Evolutionary conservation across 2,329 filamentous ascomycete species (phyloP), one percentile per base, ranked within the genome.

Genomic region (Emergomyces africanus): DNA sequence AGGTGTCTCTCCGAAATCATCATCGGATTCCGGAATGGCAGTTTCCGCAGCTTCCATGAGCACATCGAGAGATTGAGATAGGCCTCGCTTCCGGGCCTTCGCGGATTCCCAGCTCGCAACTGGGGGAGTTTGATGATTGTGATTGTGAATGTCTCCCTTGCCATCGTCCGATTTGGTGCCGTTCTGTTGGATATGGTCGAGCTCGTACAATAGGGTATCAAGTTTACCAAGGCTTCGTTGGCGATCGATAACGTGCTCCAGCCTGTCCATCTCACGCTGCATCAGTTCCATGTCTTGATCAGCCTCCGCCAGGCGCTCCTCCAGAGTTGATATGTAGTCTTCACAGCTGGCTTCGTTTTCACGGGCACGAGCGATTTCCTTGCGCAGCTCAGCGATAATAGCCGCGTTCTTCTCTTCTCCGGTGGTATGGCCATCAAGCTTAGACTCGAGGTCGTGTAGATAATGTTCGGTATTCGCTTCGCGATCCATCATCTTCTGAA

Each of bases 271-370:
- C 69, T 99, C 94, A 41, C 92, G 89, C 71, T 96, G 90, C 92
- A 99, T 96, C 61, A 96, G 78, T 71, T 97, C 94, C 64, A 89
- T 85, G 70, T 99, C 94, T 72, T 97, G 92, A 68, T 99, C 94
- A 2, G 92, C 87, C 73, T 99, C 94, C 0, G 94, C 94, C 9
- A 99, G 81, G 25, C 92, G 87, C 75, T 97, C 94, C 71, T 99
- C 94, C 12, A 99, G 78, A 0, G 91, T 97, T 0, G 92, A 95
- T 57, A 99, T 97, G 72, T 99, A 99, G 64, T 97, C 94, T 71
- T 99, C 94, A 65, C 86, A 90, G 44, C 87, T 87, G 3, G 86
- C 83, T 75, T 99, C 94, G 66, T 90, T 96, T 67, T 96, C 94
- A 54, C 91, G 85, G 18, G 91, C 83, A 48, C 92, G 86, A 28